These are phyloP conservation scores for Ceratopteris richardii DNA, from an alignment of 75 land plant species.

Conservation along the genomic window DNA sequence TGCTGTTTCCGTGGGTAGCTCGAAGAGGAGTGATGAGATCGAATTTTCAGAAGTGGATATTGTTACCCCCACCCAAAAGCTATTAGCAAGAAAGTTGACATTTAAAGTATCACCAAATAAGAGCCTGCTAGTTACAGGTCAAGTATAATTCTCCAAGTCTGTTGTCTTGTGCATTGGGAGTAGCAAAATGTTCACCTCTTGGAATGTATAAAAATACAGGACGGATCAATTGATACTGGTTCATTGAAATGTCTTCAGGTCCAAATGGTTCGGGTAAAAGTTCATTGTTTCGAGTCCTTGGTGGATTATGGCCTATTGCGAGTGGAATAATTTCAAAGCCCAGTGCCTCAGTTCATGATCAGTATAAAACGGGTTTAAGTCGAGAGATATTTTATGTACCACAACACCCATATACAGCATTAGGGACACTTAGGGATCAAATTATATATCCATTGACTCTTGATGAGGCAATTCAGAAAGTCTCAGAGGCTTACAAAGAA, in stretches of 20 bases:
- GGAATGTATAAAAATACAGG: no score
- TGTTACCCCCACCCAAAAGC: slow-evolving; percentile 76
- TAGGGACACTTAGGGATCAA: slow-evolving; percentile 97
- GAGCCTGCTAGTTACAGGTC: slow-evolving; percentile 95
- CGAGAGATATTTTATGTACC: slow-evolving; percentile 81
- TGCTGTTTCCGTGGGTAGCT: background rate
- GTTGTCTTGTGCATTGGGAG: no score
- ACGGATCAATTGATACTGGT: no score
- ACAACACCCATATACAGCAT: slow-evolving; percentile 88
- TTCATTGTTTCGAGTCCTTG: slow-evolving; percentile 86
- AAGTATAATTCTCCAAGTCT: no score
- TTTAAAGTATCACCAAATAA: slow-evolving; percentile 51
- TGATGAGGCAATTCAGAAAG: slow-evolving; percentile 65
- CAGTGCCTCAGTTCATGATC: slow-evolving; percentile 10
- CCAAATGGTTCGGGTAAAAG: slow-evolving; percentile 99
- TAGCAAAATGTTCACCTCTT: no score
- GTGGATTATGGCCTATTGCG: slow-evolving; percentile 88
- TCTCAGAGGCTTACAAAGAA: slow-evolving; percentile 18
- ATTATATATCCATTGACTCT: slow-evolving; percentile 89
- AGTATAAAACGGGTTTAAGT: slow-evolving; percentile 24
- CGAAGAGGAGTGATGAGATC: slow-evolving; percentile 26
- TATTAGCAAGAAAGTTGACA: slow-evolving; percentile 72
- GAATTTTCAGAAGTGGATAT: slow-evolving; percentile 79
- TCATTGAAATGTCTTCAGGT: slow-evolving; percentile 47
- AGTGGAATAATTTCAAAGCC: slow-evolving; percentile 69